Percentiles rank a stretch among this genome's conserved stretches.
These are phyloP conservation scores for Mycosphaerella arachidis DNA, from an alignment of 2,329 filamentous ascomycete species.

Conservation along the genomic window DNA sequence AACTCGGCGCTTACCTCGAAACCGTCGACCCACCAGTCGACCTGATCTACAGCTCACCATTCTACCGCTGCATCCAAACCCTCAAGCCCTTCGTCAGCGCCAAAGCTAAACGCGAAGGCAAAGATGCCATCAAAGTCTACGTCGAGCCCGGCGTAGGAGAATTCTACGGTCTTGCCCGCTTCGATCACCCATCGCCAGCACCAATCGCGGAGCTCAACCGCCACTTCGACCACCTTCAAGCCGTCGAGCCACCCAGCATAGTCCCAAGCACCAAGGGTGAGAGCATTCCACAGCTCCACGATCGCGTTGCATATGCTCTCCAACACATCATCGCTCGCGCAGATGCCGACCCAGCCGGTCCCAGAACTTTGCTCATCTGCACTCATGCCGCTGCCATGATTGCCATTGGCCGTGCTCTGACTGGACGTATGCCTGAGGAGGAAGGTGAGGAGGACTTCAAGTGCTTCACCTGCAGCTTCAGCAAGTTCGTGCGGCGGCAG, in stretches of 20 bases:
- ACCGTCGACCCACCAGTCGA: slow-evolving; percentile 64
- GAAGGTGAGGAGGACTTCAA: slow-evolving; percentile 72
- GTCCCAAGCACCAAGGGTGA: slow-evolving; percentile 69
- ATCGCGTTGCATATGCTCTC: slow-evolving; percentile 68
- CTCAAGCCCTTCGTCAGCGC: slow-evolving; percentile 63
- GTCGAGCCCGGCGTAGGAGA: slow-evolving; percentile 56
- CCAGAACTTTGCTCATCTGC: slow-evolving; percentile 70
- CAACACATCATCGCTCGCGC: slow-evolving; percentile 66
- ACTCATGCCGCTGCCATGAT: slow-evolving; percentile 89
- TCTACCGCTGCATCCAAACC: slow-evolving; percentile 84
- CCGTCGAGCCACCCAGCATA: slow-evolving; percentile 45
- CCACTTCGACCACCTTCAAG: slow-evolving; percentile 62
- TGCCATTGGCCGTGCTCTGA: slow-evolving; percentile 75
- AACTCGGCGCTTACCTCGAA: slow-evolving; percentile 65
- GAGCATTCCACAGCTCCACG: slow-evolving; percentile 71
- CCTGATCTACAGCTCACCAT: slow-evolving; percentile 76
- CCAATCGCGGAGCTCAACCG: slow-evolving; percentile 55
- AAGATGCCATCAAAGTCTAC: slow-evolving; percentile 22
- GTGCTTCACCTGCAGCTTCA: slow-evolving; percentile 79
- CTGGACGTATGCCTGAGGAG: slow-evolving; percentile 68
- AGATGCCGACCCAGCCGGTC: slow-evolving; percentile 61
- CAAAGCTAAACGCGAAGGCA: slow-evolving; percentile 36
- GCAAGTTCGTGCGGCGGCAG: slow-evolving; percentile 55
- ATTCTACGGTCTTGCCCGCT: slow-evolving; percentile 85
- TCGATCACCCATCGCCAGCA: slow-evolving; percentile 78